Evolutionary conservation across 2,329 filamentous ascomycete genomes (phyloP).

Genomic region (Xylariaceae sp.): DNA sequence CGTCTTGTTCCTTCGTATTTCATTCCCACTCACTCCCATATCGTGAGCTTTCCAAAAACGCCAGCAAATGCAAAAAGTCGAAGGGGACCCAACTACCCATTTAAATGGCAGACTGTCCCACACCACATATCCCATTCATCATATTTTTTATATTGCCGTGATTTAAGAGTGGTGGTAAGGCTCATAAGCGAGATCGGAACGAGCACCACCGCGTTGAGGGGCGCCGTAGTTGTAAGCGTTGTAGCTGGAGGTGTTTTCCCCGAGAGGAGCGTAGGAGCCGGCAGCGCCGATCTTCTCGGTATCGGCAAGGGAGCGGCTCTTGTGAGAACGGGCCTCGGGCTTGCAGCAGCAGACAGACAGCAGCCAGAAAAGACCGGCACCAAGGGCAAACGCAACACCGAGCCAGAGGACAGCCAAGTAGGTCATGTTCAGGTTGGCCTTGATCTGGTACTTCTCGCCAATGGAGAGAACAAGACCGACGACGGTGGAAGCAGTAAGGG

Average conservation of each 20-base stretch:
- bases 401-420: conserved; percentile 76
- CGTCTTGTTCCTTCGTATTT: conserved; percentile 3
- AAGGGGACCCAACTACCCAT: not conserved
- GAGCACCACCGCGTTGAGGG: conserved; percentile 38
- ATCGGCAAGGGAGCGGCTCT: conserved; percentile 29
- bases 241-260: conserved; percentile 33
- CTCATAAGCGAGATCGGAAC: conserved; percentile 56
- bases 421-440: conserved; percentile 58
- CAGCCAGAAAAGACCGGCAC: conserved; percentile 81
- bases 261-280: conserved; percentile 43
- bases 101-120: conserved; percentile 9
- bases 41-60: conserved; percentile 25
- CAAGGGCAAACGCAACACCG: conserved; percentile 69
- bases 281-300: conserved; percentile 48
- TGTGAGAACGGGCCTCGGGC: conserved; percentile 44
- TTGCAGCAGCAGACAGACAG: conserved; percentile 89
- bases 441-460: conserved; percentile 66
- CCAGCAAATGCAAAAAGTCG: conserved; percentile 25
- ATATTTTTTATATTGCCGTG: conserved; percentile 32
- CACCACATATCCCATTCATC: conserved; percentile 2
- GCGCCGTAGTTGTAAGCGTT: conserved; percentile 35
- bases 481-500: conserved; percentile 66
- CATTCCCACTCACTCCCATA: conserved; percentile 17
- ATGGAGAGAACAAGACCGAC: conserved; percentile 61
- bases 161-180: conserved; percentile 53